Evolutionary conservation across 1,284 basidiomycete genomes (phyloP).

Genomic region (Cystobasidium pallidum): DNA sequence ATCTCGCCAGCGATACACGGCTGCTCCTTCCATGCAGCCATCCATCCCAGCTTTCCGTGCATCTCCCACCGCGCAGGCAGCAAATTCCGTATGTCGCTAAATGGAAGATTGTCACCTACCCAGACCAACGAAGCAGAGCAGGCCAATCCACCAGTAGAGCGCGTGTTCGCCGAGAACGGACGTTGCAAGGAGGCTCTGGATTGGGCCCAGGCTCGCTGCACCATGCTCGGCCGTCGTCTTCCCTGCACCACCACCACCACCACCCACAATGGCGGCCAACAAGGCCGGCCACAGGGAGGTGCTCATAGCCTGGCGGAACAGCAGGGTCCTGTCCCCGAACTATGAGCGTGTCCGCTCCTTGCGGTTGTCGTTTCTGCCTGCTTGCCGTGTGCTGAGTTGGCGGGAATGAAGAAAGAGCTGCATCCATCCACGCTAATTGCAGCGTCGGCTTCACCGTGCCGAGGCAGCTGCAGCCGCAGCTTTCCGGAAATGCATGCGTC

Average conservation of each 20-base stretch:
- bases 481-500: too few species aligned
- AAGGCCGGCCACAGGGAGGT: conserved; percentile 39
- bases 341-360: neutral
- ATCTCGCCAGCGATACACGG: too few species aligned
- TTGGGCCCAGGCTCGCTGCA: neutral
- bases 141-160: conserved; percentile 14
- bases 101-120: neutral
- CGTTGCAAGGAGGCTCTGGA: conserved; percentile 8
- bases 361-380: neutral
- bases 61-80: conserved; percentile 3
- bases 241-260: neutral
- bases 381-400: neutral
- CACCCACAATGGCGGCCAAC: conserved; percentile 33
- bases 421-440: neutral
- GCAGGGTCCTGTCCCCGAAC: neutral
- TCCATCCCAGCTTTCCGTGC: neutral
- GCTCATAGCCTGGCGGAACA: conserved; percentile 5
- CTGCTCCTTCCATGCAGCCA: neutral
- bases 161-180: conserved; percentile 23
- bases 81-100: neutral
- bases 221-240: neutral
- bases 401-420: neutral
- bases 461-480: neutral
- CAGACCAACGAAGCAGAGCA: conserved; percentile 1
- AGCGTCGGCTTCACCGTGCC: neutral